Percentiles rank a stretch among this genome's conserved stretches.
Conservation (phyloP, 305 asterid species). For the Fraxinus nigra region DNA sequence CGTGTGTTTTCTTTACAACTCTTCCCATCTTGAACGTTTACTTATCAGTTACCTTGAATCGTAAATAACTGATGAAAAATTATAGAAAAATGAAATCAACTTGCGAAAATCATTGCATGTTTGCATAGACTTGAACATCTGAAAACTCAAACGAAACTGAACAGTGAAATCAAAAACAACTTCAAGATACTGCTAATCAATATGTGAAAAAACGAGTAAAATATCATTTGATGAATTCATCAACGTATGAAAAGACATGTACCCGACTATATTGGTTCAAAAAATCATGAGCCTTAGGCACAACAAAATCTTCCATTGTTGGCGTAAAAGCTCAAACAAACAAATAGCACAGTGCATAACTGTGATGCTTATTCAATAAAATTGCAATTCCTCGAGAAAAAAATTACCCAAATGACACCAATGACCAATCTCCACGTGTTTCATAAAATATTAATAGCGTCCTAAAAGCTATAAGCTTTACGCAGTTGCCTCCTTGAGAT, state of each 20-base stretch:
- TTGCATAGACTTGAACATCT: background rate
- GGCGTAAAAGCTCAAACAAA: conserved; percentile 6
- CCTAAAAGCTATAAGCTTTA: conserved; percentile 23
- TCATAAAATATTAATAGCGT: background rate
- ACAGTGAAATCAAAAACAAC: background rate
- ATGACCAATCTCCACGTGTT: background rate
- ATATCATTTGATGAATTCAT: background rate
- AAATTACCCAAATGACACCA: background rate
- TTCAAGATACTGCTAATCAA: background rate
- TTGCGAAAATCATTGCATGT: background rate
- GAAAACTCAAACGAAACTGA: background rate
- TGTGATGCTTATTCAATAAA: conserved; percentile 21
- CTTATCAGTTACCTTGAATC: no score
- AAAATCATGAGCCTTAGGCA: conserved; percentile 4
- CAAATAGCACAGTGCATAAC: conserved; percentile 15
- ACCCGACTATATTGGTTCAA: background rate
- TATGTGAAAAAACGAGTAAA: background rate
- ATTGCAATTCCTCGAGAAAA: background rate
- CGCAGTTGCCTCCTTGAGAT: conserved; percentile 70
- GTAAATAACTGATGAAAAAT: no score
- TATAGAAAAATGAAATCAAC: no score
- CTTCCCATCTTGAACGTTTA: no score
- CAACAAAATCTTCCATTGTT: conserved; percentile 25
- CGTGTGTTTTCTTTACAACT: no score
- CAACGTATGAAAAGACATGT: background rate